phyloP scores from a whole-genome alignment of 805 yeast genomes.

The Myxozyma neotropica region DNA sequence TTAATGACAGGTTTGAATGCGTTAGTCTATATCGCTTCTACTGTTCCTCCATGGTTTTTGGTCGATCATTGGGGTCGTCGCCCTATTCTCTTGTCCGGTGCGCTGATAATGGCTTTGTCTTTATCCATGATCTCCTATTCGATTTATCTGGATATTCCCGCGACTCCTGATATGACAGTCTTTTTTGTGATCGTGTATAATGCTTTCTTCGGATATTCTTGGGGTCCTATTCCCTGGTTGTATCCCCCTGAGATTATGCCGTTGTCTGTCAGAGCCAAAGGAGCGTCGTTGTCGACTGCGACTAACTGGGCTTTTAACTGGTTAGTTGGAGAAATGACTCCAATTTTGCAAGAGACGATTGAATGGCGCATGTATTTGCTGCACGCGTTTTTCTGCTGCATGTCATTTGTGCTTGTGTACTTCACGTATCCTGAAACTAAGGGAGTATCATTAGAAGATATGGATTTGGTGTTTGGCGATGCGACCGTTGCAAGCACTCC shows the following conservation, averaged over 20 bases:
- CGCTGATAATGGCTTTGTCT: slow-evolving; percentile 75
- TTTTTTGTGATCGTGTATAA: slow-evolving; percentile 75
- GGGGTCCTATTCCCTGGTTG: slow-evolving; percentile 57
- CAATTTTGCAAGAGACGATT: slow-evolving; percentile 74
- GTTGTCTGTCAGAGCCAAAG: slow-evolving; percentile 79
- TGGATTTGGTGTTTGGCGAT: slow-evolving; percentile 88
- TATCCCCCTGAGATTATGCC: slow-evolving; percentile 58
- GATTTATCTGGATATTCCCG: slow-evolving; percentile 51
- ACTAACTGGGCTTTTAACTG: slow-evolving; percentile 93
- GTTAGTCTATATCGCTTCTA: slow-evolving; percentile 60
- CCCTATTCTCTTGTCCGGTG: slow-evolving; percentile 78
- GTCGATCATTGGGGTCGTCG: slow-evolving; percentile 92
- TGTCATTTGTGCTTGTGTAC: slow-evolving; percentile 73
- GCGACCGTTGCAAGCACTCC: slow-evolving; percentile 41
- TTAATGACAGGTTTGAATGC: slow-evolving; percentile 86
- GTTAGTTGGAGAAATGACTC: slow-evolving; percentile 89
- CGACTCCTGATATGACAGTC: slow-evolving; percentile 74
- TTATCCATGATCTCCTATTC: slow-evolving; percentile 66
- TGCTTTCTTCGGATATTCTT: slow-evolving; percentile 79
- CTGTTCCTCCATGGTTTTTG: slow-evolving; percentile 87
- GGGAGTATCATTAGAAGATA: slow-evolving; percentile 84
- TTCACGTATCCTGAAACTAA: slow-evolving; percentile 85
- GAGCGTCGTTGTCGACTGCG: slow-evolving; percentile 88
- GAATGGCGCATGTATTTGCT: slow-evolving; percentile 80
- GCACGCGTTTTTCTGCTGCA: slow-evolving; percentile 75